These are phyloP conservation scores for Cercophora scortea DNA, from an alignment of 495 filamentous ascomycete genomes.

Conservation along the genomic window DNA sequence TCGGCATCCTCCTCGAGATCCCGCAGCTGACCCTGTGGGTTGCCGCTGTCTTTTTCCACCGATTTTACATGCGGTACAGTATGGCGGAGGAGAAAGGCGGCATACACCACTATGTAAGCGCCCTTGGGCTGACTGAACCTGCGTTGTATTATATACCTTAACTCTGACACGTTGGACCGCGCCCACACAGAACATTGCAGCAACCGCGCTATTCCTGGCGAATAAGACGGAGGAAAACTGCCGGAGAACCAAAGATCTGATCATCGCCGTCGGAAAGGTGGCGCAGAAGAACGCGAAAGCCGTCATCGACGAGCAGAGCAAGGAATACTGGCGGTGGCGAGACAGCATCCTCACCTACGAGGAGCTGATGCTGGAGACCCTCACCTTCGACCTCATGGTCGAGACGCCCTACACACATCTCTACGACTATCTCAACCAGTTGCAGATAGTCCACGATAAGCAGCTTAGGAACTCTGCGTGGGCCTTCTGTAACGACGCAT, in stretches of 20 bases:
- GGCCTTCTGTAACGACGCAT: constrained; percentile 87
- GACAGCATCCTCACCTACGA: constrained; percentile 88
- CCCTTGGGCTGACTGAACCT: neutral
- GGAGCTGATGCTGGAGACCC: constrained; percentile 79
- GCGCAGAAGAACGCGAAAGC: constrained; percentile 88
- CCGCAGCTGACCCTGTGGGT: constrained; percentile 87
- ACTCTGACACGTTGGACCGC: neutral
- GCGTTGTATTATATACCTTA: neutral
- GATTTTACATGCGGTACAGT: constrained; percentile 84
- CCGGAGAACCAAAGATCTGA: constrained; percentile 85
- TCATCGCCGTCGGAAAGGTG: constrained; percentile 85
- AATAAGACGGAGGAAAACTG: constrained; percentile 96
- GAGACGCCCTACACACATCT: constrained; percentile 77
- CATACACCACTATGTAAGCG: constrained; percentile 75
- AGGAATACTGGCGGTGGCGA: constrained; percentile 95
- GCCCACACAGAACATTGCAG: constrained; percentile 59
- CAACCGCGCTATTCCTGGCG: constrained; percentile 83
- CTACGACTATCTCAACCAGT: constrained; percentile 63
- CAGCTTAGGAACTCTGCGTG: constrained; percentile 74
- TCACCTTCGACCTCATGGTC: constrained; percentile 90
- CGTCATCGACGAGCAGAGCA: constrained; percentile 85
- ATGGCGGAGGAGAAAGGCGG: constrained; percentile 63
- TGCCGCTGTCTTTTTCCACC: constrained; percentile 88
- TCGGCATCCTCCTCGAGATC: constrained; percentile 85
- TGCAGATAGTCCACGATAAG: constrained; percentile 65